Conservation (phyloP, 148 eudicot genomes). For the Chenopodium album region DNA sequence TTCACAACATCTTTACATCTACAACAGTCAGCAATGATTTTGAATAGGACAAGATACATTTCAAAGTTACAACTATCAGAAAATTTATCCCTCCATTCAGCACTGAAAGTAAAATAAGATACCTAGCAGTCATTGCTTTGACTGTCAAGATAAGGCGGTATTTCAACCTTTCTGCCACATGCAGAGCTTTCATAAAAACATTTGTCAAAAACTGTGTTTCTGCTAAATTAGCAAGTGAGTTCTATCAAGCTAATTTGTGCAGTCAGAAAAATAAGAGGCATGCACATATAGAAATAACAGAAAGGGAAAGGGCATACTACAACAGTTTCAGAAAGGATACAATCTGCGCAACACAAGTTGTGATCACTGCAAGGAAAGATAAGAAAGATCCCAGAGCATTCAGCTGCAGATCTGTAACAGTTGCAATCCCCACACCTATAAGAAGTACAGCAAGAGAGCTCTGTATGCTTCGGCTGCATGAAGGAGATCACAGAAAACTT, state of each 20-base stretch:
- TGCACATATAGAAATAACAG: neutral
- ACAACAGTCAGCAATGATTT: neutral
- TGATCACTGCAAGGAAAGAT: conserved; percentile 44
- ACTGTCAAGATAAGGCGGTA: neutral
- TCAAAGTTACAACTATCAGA: neutral
- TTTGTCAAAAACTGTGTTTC: too few species aligned
- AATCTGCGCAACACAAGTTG: conserved; percentile 48
- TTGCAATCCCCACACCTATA: conserved; percentile 46
- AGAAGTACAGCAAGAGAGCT: conserved; percentile 41
- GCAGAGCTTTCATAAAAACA: too few species aligned
- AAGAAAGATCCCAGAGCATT: conserved; percentile 46
- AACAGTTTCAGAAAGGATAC: conserved; percentile 38
- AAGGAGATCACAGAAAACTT: conserved; percentile 3
- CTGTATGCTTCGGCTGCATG: conserved; percentile 44
- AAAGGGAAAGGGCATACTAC: neutral
- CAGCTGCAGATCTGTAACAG: conserved; percentile 47
- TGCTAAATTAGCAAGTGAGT: too few species aligned
- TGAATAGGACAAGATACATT: neutral
- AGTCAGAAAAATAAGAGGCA: neutral
- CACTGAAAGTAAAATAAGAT: neutral
- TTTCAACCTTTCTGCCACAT: neutral
- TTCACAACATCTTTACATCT: neutral
- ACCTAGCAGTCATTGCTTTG: too few species aligned
- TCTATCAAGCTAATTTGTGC: neutral
- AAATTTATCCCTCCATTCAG: neutral